Conservation (phyloP, 23 red algal species). For the Chondrus crispus region DNA sequence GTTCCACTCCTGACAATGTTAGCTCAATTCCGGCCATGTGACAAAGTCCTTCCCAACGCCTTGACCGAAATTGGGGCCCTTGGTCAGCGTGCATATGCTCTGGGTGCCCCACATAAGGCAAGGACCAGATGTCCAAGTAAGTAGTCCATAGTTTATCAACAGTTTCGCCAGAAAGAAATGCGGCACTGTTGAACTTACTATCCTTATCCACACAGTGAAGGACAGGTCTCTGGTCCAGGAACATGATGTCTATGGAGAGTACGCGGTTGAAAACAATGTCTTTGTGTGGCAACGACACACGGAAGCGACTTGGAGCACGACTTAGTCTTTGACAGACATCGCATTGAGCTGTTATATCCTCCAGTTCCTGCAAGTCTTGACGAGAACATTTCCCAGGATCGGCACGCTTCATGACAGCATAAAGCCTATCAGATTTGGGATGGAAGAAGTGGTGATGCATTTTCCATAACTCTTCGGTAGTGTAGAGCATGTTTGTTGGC, state of each 20-base stretch:
- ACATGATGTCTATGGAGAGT: neutral
- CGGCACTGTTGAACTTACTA: neutral
- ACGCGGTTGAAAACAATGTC: neutral
- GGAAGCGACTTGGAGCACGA: neutral
- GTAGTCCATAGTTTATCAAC: neutral
- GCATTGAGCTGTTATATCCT: neutral
- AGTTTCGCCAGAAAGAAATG: neutral
- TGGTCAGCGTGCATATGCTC: neutral
- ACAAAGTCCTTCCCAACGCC: neutral
- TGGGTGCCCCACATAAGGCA: neutral
- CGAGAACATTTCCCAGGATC: neutral
- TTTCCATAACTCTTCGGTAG: neutral
- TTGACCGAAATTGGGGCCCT: neutral
- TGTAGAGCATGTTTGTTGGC: neutral
- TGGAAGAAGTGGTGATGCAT: conserved; percentile 33
- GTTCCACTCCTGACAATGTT: neutral
- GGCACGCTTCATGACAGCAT: neutral
- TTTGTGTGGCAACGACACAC: neutral
- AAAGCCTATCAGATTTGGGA: neutral
- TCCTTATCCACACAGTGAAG: conserved; percentile 1
- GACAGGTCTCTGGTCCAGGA: neutral
- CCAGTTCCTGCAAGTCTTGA: neutral
- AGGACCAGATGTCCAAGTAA: neutral
- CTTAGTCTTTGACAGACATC: conserved; percentile 2
- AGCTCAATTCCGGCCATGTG: neutral